Evolutionary conservation across 2,329 filamentous ascomycete genomes (phyloP).

Genomic region (Cyclaneusma minus): DNA sequence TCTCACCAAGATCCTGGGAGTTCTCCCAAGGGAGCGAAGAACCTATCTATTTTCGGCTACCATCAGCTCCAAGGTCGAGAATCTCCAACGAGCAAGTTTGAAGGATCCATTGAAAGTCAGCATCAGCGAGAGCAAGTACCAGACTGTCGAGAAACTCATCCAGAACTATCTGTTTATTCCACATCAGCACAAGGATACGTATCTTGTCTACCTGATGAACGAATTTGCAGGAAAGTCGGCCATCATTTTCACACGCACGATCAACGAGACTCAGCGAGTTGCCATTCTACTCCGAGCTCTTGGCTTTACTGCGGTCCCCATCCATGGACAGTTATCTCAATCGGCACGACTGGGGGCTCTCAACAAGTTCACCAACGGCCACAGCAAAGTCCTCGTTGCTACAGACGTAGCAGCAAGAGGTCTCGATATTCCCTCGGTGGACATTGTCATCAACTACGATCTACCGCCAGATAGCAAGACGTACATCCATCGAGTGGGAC

Average conservation of each 20-base stretch:
- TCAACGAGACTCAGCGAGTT: conserved; percentile 77
- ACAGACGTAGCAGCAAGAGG: conserved; percentile 90
- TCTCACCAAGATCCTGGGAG: conserved; percentile 84
- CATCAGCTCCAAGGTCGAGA: conserved; percentile 87
- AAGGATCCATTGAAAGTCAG: conserved; percentile 72
- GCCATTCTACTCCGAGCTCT: conserved; percentile 70
- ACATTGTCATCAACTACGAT: conserved; percentile 76
- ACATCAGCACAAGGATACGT: conserved; percentile 75
- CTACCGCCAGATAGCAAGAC: conserved; percentile 76
- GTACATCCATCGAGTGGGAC: conserved; percentile 78
- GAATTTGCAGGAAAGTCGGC: conserved; percentile 74
- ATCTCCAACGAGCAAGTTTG: conserved; percentile 75
- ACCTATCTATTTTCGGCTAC: conserved; percentile 93
- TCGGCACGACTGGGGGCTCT: conserved; percentile 73
- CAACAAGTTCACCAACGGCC: conserved; percentile 72
- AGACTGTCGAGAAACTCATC: conserved; percentile 77
- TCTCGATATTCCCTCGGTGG: conserved; percentile 84
- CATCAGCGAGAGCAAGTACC: conserved; percentile 71
- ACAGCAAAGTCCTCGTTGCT: conserved; percentile 76
- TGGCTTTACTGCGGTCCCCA: conserved; percentile 78
- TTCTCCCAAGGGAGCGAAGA: conserved; percentile 59
- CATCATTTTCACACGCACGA: conserved; percentile 85
- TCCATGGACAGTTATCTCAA: conserved; percentile 86
- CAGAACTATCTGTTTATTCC: conserved; percentile 82
- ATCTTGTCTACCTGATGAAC: conserved; percentile 73